Evolutionary conservation across 257 asterid genomes (phyloP).

Genomic region (Oldenlandia corymbosa): DNA sequence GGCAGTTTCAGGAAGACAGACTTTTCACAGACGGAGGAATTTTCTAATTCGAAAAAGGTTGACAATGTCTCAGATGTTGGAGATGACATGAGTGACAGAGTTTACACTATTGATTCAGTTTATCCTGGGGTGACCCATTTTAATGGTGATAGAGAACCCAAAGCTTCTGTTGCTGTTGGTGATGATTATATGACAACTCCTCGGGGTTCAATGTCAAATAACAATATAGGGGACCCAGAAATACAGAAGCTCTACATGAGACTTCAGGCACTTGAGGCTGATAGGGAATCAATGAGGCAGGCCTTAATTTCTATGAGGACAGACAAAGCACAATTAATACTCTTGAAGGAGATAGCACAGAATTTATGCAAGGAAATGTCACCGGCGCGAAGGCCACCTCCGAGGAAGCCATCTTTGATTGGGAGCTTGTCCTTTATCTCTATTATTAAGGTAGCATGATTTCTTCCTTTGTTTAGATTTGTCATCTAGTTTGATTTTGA

Average conservation of each 20-base stretch:
- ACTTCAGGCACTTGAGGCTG: slow-evolving; percentile 96
- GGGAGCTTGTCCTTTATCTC: slow-evolving; percentile 50
- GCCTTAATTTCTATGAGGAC: slow-evolving; percentile 77
- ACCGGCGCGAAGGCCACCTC: slow-evolving; percentile 44
- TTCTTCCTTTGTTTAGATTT: no score
- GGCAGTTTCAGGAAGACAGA: slow-evolving; percentile 51
- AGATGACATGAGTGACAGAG: slow-evolving; percentile 71
- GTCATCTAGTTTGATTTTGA: no score
- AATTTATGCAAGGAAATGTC: slow-evolving; percentile 70
- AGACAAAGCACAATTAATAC: slow-evolving; percentile 75
- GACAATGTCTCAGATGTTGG: slow-evolving; percentile 52
- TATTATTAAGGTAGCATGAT: slow-evolving; percentile 61
- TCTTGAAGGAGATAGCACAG: slow-evolving; percentile 94
- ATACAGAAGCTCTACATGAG: slow-evolving; percentile 77
- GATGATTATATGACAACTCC: slow-evolving; percentile 59
- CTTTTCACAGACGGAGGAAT: slow-evolving; percentile 40
- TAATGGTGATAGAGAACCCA: slow-evolving; percentile 34
- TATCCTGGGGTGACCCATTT: slow-evolving; percentile 41
- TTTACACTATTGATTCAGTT: slow-evolving; percentile 83
- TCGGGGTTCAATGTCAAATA: slow-evolving; percentile 32
- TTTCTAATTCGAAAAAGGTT: slow-evolving; percentile 39
- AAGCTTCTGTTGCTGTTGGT: slow-evolving; percentile 39
- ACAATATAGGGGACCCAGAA: slow-evolving; percentile 52
- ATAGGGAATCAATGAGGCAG: slow-evolving; percentile 96
- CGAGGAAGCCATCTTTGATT: slow-evolving; percentile 41